Evolutionary conservation across 495 filamentous ascomycete genomes (phyloP), one percentile per base, ranked within the genome.

Genomic region (Penicillium herquei): DNA sequence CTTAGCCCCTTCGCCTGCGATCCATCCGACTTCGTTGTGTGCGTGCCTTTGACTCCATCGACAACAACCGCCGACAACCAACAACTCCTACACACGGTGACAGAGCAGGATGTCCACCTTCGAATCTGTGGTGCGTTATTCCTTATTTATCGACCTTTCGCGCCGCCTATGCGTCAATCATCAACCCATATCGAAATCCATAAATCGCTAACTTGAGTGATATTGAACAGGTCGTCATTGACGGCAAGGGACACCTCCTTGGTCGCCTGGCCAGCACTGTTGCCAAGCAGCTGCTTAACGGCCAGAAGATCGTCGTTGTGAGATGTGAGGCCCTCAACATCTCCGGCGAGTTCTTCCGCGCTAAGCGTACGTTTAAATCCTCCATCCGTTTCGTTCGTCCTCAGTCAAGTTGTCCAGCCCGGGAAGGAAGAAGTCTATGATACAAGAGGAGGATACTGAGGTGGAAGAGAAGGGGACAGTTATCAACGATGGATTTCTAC

Each of bases 191-290:
- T 49, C 43, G 55, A 52, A 26, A 58, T 43, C 39, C 8, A 30
- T 43, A 37, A 52, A 57, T 54, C 52, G 66, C 70, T 75, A 59
- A 74, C 71, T 62, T 55, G 62, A 53, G 64, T 48, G 47, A 37
- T 58, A 54, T 58, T 40, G 64, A 74, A 61, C 70, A 96, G 92
- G 84, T 96, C 81, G 84, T 94, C 78, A 94, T 98, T 73, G 94
- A 98, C 88, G 94, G 92, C 89, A 98, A 98, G 85, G 94, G 95
- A 81, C 94, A 98, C 81, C 90, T 98, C 73, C 90, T 98, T 76
- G 94, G 94, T 84, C 94, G 94, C 74, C 85, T 98, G 75, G 95
- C 94, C 83, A 94, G 89, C 78, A 97, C 89, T 74, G 92, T 98
- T 70, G 95, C 94, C 73, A 98, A 98, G 85, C 94, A 98, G 84